Conservation (phyloP, 495 filamentous ascomycete genomes). For the Xylaria cubensis region DNA sequence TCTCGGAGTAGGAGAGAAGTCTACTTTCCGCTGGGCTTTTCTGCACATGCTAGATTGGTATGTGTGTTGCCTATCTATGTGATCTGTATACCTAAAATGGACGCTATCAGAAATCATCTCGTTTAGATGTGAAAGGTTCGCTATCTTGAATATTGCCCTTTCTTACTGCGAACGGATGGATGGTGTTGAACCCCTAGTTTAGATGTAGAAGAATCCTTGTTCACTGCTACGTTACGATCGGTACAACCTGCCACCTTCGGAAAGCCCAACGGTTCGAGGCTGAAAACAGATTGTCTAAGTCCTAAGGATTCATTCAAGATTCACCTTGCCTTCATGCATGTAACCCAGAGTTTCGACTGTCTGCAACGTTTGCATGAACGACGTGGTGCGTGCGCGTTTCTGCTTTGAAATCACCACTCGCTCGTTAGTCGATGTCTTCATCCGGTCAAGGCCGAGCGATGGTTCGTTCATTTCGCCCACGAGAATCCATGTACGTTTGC, state of each 20-base stretch:
- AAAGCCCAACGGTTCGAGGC: neutral
- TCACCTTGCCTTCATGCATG: neutral
- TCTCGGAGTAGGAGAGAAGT: neutral
- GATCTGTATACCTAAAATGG: neutral
- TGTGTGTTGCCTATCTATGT: neutral
- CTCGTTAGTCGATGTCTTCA: neutral
- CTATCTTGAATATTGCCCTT: neutral
- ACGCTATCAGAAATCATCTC: neutral
- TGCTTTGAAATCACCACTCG: constrained; percentile 5
- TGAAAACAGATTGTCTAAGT: neutral
- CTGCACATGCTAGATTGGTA: neutral
- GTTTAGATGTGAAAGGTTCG: neutral
- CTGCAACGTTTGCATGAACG: neutral
- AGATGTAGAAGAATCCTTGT: neutral
- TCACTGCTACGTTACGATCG: constrained; percentile 1
- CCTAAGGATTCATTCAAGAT: neutral
- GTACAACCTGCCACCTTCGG: neutral
- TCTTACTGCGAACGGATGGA: neutral
- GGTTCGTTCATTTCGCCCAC: neutral
- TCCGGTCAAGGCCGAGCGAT: neutral
- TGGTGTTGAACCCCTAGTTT: neutral
- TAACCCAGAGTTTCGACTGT: neutral
- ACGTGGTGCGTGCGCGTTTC: neutral
- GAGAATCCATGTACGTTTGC: constrained; percentile 9
- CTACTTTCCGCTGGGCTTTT: neutral